phyloP scores from a whole-genome alignment of 441 rosid genomes.

The Populus hybrid region DNA sequence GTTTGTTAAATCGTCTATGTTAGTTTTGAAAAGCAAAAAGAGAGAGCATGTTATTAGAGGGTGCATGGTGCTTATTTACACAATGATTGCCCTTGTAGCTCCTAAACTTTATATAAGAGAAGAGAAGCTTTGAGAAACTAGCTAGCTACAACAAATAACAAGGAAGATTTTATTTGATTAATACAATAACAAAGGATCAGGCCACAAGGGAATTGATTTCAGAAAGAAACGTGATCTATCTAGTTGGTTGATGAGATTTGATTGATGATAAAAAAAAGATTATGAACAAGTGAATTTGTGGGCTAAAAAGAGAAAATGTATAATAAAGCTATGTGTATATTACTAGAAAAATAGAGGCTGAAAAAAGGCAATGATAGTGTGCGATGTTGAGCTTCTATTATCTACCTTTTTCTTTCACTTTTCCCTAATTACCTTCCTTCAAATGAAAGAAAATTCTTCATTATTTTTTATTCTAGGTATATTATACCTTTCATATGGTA shows the following conservation, averaged over 20 bases:
- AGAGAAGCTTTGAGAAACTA: background rate
- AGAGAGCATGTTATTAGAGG: slow-evolving; percentile 35
- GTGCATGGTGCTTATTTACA: slow-evolving; percentile 38
- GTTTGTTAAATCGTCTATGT: background rate
- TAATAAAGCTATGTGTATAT: slow-evolving; percentile 18
- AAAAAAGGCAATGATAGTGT: background rate
- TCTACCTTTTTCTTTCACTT: background rate
- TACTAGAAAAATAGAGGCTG: background rate
- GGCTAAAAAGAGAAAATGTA: slow-evolving; percentile 18
- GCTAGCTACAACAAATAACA: slow-evolving; percentile 1
- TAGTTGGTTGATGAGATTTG: slow-evolving; percentile 19
- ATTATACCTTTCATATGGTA: background rate
- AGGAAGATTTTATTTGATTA: slow-evolving; percentile 13
- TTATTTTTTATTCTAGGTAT: background rate
- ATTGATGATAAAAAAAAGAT: slow-evolving; percentile 18
- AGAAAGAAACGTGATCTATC: background rate
- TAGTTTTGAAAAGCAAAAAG: background rate
- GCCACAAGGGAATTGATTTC: background rate
- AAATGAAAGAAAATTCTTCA: too few relatives aligned
- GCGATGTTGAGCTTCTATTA: slow-evolving; percentile 19
- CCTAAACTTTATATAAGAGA: slow-evolving; percentile 23
- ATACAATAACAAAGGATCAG: background rate
- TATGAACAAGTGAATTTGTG: slow-evolving; percentile 23
- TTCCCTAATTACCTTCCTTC: slow-evolving; percentile 12
- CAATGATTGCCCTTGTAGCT: slow-evolving; percentile 59